Evolutionary conservation across 768 basidiomycete genomes (phyloP), one percentile per base, ranked within the genome.

Genomic region (Mrakia hoshinonis): DNA sequence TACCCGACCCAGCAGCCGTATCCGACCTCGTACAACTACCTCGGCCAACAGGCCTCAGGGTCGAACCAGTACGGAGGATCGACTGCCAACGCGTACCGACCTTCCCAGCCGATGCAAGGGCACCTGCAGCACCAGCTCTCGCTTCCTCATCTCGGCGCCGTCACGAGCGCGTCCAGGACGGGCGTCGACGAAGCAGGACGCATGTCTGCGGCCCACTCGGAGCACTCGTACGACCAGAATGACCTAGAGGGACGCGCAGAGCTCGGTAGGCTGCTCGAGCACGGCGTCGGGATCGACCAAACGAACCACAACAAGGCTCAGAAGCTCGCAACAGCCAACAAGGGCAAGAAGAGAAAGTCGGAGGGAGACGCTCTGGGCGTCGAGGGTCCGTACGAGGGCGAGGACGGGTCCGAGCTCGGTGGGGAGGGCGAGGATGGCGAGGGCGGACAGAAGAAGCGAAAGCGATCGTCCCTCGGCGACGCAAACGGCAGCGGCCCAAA

Each of bases 191-290:
- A 43, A 7, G 43, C 7, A 43, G 43, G 43, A 43, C 43, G 43
- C 43, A 43, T 43, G 43, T 34, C 31, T 1, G 55, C 29, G 29
- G 55, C 34, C 55, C 29, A 58, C 12, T 61, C 58, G 4, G 58
- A 61, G 58, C 58, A 61, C 36, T 61, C 58, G 36, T 61, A 61
- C 58, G 58, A 61, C 11, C 58, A 61, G n/a, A 15, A 20, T 11
- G 36, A 39, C 15, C 31, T 5, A 15, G 55, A 38, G 15, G 29
- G 20, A 4, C 22, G 58, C 12, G 34, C 31, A 36, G 34, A 36
- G 58, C 31, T 22, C 31, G 13, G 34, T 12, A 39, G 58, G n/a
- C 9, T 10, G n/a, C 15, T 34, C 36, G 58, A 61, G 18, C 36
- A 61, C 58, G 34, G 20, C 4, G 18, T 36, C n/a, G 58, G 29